Base-by-base conservation (phyloP, 805 yeast species). In the Cyberlindnera bimundalis region DNA sequence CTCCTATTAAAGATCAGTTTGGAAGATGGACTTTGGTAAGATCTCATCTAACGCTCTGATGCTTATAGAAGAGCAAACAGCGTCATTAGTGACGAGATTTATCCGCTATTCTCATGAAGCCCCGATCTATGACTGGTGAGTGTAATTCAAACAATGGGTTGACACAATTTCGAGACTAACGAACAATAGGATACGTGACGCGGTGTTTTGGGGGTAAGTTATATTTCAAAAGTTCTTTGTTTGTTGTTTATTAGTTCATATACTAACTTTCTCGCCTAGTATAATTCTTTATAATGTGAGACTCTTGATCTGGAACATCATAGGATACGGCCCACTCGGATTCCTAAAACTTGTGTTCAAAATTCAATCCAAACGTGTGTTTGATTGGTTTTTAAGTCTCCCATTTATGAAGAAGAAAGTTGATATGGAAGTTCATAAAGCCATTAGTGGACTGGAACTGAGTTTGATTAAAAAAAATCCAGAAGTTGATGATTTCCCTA, bases 401-500 rank as follows among this genome's bases (percentile, higher is more conserved):
- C 89, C 90, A 2, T 65, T 74, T 1, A 46, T 86, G 18, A 74
- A 68, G 40, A 46, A 56, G 1, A 76, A 74, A 51, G 82, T 91
- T 6, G 79, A 81, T 28, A 54, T 60, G 19, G 90, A 90, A 55
- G 70, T 90, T 2, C 43, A 44, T 5, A 67, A 65, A 32, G 75
- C 76, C 0, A 59, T 74, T 2, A 58, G 33, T 1, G 65, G 67
- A 17, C 62, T 91, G 25, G 88, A 89, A 47, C 48, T 62, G 0
- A 71, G 72, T 16, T 52, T 91, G 42, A 74, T 90, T 37, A 69
- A 70, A 42, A 76, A 78, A 43, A 76, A 79, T 39, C 65, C 65
- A 0, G 50, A 55, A 1, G 61, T 79, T 29, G 51, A 59, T 12
- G 73, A 73, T 46, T 77, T 74, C 53, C 57, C 61, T 4, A 32